Evolutionary conservation across 2,329 filamentous ascomycete species (phyloP).

Genomic region (Helotiales sp.): DNA sequence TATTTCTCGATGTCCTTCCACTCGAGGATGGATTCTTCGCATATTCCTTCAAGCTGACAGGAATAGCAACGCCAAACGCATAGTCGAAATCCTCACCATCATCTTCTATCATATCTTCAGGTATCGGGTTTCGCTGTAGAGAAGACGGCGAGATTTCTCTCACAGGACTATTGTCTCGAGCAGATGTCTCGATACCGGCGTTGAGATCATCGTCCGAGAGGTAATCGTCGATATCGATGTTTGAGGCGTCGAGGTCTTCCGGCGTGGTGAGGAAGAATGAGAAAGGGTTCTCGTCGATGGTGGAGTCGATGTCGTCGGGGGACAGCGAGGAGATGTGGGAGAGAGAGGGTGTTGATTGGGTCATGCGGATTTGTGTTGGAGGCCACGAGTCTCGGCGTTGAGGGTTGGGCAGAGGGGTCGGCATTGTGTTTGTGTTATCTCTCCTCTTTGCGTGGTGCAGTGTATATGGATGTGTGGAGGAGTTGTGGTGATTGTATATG

Average conservation of each 20-base stretch:
- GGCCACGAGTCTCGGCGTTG: constrained; percentile 36
- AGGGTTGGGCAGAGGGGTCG: constrained; percentile 32
- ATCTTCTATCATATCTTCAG: constrained; percentile 1
- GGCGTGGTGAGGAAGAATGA: constrained; percentile 36
- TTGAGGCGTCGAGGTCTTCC: too few relatives aligned
- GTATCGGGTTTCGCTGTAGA: constrained; percentile 25
- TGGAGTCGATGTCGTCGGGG: constrained; percentile 17
- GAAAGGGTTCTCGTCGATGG: constrained; percentile 36
- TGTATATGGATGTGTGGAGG: too few relatives aligned
- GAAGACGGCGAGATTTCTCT: constrained; percentile 33
- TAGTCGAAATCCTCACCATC: constrained; percentile 24
- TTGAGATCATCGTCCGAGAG: constrained; percentile 30
- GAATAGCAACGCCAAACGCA: constrained; percentile 27
- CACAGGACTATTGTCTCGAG: constrained; percentile 24
- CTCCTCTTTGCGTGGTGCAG: neutral
- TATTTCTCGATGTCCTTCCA: constrained; percentile 23
- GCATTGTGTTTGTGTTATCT: constrained; percentile 23
- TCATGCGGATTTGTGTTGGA: constrained; percentile 34
- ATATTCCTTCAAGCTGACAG: constrained; percentile 32
- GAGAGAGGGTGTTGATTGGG: too few relatives aligned
- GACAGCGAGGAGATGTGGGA: neutral
- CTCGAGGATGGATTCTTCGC: constrained; percentile 16
- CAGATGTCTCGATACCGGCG: constrained; percentile 34
- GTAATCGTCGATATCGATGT: constrained; percentile 30
- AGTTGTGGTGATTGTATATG: neutral